A percentile compares a stretch with the other conserved stretches of the same genome.
phyloP scores from a whole-genome alignment of 2,329 filamentous ascomycete species.

The Dactylellina drechsleri region DNA sequence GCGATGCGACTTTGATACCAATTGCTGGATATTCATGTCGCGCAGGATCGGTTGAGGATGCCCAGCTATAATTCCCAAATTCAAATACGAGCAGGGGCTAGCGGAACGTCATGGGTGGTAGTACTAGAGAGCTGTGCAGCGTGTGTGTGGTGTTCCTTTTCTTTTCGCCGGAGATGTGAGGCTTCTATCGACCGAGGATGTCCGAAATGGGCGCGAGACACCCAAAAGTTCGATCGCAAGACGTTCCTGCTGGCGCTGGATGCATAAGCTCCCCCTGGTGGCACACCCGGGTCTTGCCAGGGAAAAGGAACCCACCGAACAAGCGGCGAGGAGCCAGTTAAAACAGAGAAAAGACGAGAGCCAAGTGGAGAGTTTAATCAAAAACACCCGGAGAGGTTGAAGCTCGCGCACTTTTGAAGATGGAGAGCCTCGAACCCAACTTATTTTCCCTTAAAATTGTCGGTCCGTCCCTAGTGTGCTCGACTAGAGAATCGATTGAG shows the following conservation, averaged over 20 bases:
- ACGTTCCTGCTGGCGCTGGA: conserved; percentile 20
- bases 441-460: background rate
- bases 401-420: background rate
- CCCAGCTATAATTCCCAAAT: conserved; percentile 11
- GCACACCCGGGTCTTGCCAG: conserved; percentile 22
- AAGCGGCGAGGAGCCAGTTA: conserved; percentile 25
- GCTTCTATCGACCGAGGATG: conserved; percentile 51
- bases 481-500: background rate
- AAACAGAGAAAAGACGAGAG: conserved; percentile 8
- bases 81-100: conserved; percentile 22
- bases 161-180: conserved; percentile 18
- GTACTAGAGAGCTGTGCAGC: background rate
- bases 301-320: conserved; percentile 36
- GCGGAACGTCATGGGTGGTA: conserved; percentile 33
- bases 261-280: conserved; percentile 41
- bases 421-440: background rate
- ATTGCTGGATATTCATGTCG: conserved; percentile 38
- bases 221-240: conserved; percentile 38
- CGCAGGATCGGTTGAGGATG: conserved; percentile 7
- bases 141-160: conserved; percentile 7
- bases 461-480: background rate
- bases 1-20: conserved; percentile 33
- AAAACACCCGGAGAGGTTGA: conserved; percentile 11
- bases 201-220: conserved; percentile 34
- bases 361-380: conserved; percentile 1